Conservation (phyloP, 140 eudicot genomes). For the Flaveria floridana region DNA sequence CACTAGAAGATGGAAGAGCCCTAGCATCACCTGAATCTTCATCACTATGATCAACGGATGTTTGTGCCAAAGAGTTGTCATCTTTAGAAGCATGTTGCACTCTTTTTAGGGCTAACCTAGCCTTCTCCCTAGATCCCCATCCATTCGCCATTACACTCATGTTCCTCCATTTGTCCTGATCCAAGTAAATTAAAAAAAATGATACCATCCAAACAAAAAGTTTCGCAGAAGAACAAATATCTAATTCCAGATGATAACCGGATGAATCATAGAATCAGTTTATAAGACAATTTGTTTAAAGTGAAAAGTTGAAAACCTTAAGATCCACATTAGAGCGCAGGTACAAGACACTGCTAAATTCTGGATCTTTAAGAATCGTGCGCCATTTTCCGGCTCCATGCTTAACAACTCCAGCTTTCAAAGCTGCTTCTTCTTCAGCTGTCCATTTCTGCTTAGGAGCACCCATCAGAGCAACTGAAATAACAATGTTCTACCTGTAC, state of each 20-base stretch:
- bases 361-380: slow-evolving; percentile 89
- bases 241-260: background rate
- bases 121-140: slow-evolving; percentile 88
- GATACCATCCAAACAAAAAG: background rate
- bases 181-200: slow-evolving; percentile 22
- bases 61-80: slow-evolving; percentile 52
- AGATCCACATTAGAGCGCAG: slow-evolving; percentile 87
- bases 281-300: background rate
- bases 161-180: slow-evolving; percentile 98
- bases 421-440: slow-evolving; percentile 92
- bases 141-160: slow-evolving; percentile 99
- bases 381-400: slow-evolving; percentile 98
- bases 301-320: slow-evolving; percentile 51
- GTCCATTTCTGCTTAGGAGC: slow-evolving; percentile 98
- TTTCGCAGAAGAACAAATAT: background rate
- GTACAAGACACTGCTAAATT: slow-evolving; percentile 66
- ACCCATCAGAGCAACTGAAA: slow-evolving; percentile 52
- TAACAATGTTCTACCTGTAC: slow-evolving; percentile 28
- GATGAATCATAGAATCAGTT: background rate
- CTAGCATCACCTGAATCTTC: slow-evolving; percentile 68
- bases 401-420: slow-evolving; percentile 78
- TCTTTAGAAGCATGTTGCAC: slow-evolving; percentile 58
- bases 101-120: slow-evolving; percentile 69
- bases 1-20: slow-evolving; percentile 58
- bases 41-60: slow-evolving; percentile 51